A percentile compares a stretch with the other conserved stretches of the same genome.
phyloP scores from a whole-genome alignment of 169 alveolate genomes.

The Plasmodium yoelii region DNA sequence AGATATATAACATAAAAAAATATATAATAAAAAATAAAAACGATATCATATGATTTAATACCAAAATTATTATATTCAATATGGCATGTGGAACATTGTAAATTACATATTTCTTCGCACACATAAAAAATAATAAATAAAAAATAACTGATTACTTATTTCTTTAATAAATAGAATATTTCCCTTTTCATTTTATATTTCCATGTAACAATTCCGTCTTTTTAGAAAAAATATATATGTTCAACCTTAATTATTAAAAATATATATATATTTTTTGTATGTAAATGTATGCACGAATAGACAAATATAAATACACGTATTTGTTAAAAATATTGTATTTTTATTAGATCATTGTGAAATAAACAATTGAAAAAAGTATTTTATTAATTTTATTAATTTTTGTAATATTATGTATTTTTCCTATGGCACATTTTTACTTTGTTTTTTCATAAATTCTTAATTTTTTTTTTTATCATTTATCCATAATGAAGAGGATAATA shows the following conservation, averaged over 20 bases:
- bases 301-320: slow-evolving; percentile 23
- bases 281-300: slow-evolving; percentile 32
- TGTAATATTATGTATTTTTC: slow-evolving; percentile 9
- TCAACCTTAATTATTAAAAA: slow-evolving; percentile 7
- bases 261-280: slow-evolving; percentile 13
- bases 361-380: slow-evolving; percentile 15
- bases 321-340: slow-evolving; percentile 10
- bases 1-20: too few relatives aligned
- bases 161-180: too few relatives aligned
- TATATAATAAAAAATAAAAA: too few relatives aligned
- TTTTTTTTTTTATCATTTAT: slow-evolving; percentile 19
- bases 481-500: slow-evolving; percentile 3
- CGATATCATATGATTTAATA: too few relatives aligned
- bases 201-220: too few relatives aligned
- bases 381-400: slow-evolving; percentile 16
- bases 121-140: too few relatives aligned
- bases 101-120: too few relatives aligned
- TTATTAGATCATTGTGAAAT: slow-evolving; percentile 37
- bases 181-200: neutral
- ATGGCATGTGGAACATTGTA: too few relatives aligned
- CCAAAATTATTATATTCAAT: too few relatives aligned
- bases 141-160: too few relatives aligned
- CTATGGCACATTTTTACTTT: neutral
- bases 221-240: neutral
- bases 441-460: neutral